Evolutionary conservation across 805 yeast species (phyloP).

Genomic region (Danielia reshetovae): DNA sequence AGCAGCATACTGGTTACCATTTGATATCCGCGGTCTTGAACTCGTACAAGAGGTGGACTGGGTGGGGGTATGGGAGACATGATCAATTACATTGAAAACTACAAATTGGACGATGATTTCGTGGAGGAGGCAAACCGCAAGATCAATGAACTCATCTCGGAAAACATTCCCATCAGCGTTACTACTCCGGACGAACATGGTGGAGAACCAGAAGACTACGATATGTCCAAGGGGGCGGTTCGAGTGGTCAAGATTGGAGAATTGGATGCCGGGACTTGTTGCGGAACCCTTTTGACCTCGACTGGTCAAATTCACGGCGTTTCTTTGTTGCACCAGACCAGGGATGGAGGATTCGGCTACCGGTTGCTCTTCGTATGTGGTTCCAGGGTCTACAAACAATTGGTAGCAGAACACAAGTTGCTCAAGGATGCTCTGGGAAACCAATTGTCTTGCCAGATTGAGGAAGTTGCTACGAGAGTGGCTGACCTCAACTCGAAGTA

Average conservation of each 20-base stretch:
- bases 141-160: constrained; percentile 53
- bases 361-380: constrained; percentile 72
- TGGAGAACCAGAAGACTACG: constrained; percentile 67
- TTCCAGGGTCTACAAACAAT: constrained; percentile 55
- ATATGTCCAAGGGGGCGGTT: constrained; percentile 64
- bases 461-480: constrained; percentile 56
- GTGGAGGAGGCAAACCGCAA: constrained; percentile 44
- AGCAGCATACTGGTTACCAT: constrained; percentile 91
- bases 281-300: constrained; percentile 76
- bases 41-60: constrained; percentile 57
- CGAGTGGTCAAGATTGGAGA: constrained; percentile 73
- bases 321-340: constrained; percentile 59
- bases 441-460: constrained; percentile 61
- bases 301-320: constrained; percentile 68
- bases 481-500: constrained; percentile 41
- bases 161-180: constrained; percentile 50
- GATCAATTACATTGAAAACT: constrained; percentile 71
- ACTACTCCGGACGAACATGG: constrained; percentile 48
- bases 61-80: constrained; percentile 81
- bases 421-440: constrained; percentile 46
- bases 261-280: constrained; percentile 76
- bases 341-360: constrained; percentile 70
- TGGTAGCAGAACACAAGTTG: constrained; percentile 43
- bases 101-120: constrained; percentile 54
- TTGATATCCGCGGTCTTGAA: constrained; percentile 75